phyloP scores from a whole-genome alignment of 805 yeast genomes.

The Yamadazyma endophytica region DNA sequence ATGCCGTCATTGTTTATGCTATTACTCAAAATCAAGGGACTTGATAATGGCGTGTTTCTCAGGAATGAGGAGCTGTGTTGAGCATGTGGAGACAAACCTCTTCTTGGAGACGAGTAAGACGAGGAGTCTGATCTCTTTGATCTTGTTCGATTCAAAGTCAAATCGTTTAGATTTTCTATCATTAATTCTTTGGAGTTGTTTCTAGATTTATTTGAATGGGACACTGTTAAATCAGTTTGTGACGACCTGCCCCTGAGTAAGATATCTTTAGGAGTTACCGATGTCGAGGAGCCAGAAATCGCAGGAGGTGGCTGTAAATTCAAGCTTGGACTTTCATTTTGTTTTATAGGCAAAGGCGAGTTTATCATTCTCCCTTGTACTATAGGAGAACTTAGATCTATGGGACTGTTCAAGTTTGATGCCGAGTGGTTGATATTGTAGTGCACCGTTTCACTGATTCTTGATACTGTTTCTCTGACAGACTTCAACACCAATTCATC shows the following conservation, averaged over 20 bases:
- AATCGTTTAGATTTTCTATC: slow-evolving; percentile 22
- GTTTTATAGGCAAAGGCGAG: background rate
- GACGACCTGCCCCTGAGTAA: slow-evolving; percentile 20
- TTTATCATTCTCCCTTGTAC: slow-evolving; percentile 1
- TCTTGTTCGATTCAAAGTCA: slow-evolving; percentile 20
- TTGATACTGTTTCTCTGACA: slow-evolving; percentile 59
- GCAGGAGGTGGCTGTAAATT: slow-evolving; percentile 14
- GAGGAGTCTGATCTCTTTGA: slow-evolving; percentile 12
- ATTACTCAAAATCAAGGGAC: slow-evolving; percentile 16
- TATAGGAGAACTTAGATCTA: slow-evolving; percentile 8
- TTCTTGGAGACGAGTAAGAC: slow-evolving; percentile 47
- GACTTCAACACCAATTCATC: slow-evolving; percentile 61
- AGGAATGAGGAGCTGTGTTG: slow-evolving; percentile 59
- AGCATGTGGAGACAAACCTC: slow-evolving; percentile 32
- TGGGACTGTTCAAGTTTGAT: slow-evolving; percentile 7
- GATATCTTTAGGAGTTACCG: slow-evolving; percentile 47
- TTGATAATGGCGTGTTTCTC: slow-evolving; percentile 40
- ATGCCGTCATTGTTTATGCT: no score
- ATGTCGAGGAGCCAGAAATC: slow-evolving; percentile 10
- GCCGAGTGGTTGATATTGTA: slow-evolving; percentile 2
- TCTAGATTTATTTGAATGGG: slow-evolving; percentile 14
- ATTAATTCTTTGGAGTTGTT: slow-evolving; percentile 18
- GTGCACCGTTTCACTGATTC: slow-evolving; percentile 41
- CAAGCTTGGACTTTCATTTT: slow-evolving; percentile 12
- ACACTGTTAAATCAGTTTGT: slow-evolving; percentile 12